These are phyloP conservation scores for Dionaea muscipula DNA, from an alignment of 179 eudicot genomes.

Conservation along the genomic window DNA sequence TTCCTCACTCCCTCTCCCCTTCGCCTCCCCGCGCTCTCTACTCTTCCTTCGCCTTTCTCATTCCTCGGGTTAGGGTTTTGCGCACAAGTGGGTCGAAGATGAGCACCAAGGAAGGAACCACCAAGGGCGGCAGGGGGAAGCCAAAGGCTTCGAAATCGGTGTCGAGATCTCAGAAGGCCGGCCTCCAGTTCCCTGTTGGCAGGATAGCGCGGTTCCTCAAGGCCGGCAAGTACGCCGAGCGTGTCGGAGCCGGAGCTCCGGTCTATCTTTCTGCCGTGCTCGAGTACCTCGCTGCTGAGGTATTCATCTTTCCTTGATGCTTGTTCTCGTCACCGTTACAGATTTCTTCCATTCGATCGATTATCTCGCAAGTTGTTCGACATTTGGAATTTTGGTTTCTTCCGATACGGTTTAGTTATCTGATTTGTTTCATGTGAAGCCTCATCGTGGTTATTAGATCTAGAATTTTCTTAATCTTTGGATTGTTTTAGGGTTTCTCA, in stretches of 20 bases:
- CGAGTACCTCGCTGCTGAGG: conserved; percentile 18
- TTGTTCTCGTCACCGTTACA: too few species aligned
- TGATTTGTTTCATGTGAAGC: too few species aligned
- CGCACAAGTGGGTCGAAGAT: neutral
- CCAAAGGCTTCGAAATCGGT: conserved; percentile 12
- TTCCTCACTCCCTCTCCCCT: too few species aligned
- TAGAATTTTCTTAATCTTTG: too few species aligned
- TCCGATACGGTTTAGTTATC: too few species aligned
- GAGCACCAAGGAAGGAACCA: conserved; percentile 10
- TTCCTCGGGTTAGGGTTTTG: conserved; percentile 2
- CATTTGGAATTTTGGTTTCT: too few species aligned
- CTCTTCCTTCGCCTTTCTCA: too few species aligned
- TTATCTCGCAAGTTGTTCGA: too few species aligned
- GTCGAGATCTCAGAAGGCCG: conserved; percentile 11
- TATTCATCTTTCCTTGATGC: neutral
- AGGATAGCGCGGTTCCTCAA: conserved; percentile 11
- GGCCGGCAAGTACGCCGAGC: conserved; percentile 11
- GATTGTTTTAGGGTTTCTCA: too few species aligned
- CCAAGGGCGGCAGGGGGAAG: conserved; percentile 13
- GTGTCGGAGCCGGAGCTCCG: conserved; percentile 16
- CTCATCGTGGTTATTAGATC: too few species aligned
- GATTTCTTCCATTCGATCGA: too few species aligned
- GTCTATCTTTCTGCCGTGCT: conserved; percentile 14
- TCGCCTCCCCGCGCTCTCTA: too few species aligned
- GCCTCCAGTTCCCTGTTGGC: conserved; percentile 14